Evolutionary conservation across 768 basidiomycete species (phyloP).

Genomic region (Infundibulicybe gibba): DNA sequence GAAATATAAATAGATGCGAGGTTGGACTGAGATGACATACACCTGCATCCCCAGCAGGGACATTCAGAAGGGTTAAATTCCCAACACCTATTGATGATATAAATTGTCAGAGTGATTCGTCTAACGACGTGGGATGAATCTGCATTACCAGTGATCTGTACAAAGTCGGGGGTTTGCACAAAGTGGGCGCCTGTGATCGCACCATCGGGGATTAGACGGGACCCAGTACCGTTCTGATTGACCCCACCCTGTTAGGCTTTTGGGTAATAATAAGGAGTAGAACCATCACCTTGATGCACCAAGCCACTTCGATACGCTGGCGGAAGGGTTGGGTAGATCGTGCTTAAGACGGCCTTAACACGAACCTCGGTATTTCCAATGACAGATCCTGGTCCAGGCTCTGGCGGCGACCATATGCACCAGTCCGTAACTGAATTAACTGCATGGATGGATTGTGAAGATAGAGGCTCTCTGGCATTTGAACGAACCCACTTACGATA

Average conservation of each 20-base stretch:
- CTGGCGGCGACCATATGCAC: slow-evolving; percentile 41
- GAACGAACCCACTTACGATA: slow-evolving; percentile 1
- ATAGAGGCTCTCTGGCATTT: not conserved
- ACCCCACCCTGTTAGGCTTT: slow-evolving; percentile 2
- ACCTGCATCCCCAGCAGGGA: slow-evolving; percentile 54
- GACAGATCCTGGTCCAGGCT: slow-evolving; percentile 43
- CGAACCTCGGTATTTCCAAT: slow-evolving; percentile 62
- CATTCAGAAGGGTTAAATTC: slow-evolving; percentile 62
- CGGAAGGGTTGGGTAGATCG: slow-evolving; percentile 7
- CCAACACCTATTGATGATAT: slow-evolving; percentile 42
- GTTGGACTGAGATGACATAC: slow-evolving; percentile 23
- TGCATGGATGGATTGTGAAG: slow-evolving; percentile 13
- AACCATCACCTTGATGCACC: slow-evolving; percentile 35
- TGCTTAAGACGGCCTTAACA: not conserved
- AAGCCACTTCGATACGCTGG: slow-evolving; percentile 39
- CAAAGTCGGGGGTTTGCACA: slow-evolving; percentile 70
- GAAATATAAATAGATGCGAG: slow-evolving; percentile 7
- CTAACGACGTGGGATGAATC: not conserved
- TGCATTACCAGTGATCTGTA: slow-evolving; percentile 60
- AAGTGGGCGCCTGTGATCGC: slow-evolving; percentile 67
- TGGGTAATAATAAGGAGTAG: not conserved
- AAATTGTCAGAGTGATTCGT: not conserved
- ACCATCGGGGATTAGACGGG: slow-evolving; percentile 69
- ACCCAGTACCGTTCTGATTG: slow-evolving; percentile 52
- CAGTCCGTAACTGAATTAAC: slow-evolving; percentile 57